phyloP scores from a whole-genome alignment of 2,329 filamentous ascomycete genomes.

The Lithohypha guttulata region DNA sequence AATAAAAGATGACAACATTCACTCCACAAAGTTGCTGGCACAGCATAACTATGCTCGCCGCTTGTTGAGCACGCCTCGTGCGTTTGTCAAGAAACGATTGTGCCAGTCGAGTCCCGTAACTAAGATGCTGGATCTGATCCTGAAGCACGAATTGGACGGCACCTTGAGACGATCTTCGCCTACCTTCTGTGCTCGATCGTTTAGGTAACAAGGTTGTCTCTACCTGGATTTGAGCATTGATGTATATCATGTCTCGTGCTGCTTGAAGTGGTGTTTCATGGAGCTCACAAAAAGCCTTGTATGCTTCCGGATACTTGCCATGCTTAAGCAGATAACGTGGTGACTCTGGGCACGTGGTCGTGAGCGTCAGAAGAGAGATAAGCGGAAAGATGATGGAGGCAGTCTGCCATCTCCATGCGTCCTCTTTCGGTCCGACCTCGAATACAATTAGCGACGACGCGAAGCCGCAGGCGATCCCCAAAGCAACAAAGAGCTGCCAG shows the following conservation, averaged over 20 bases:
- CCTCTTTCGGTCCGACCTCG: slow-evolving; percentile 39
- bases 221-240: slow-evolving; percentile 27
- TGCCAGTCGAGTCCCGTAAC: not conserved
- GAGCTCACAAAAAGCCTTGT: slow-evolving; percentile 18
- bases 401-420: not conserved
- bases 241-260: slow-evolving; percentile 23
- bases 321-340: slow-evolving; percentile 24
- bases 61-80: slow-evolving; percentile 23
- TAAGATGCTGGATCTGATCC: not conserved
- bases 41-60: slow-evolving; percentile 25
- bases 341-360: slow-evolving; percentile 6
- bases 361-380: not conserved
- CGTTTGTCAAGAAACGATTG: slow-evolving; percentile 25
- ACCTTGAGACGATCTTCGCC: not conserved
- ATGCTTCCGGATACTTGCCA: slow-evolving; percentile 20
- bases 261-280: slow-evolving; percentile 20
- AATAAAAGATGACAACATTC: slow-evolving; percentile 49
- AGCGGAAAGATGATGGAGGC: not conserved
- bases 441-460: slow-evolving; percentile 55
- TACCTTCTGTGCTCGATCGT: not conserved
- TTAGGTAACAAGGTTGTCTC: slow-evolving; percentile 16
- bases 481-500: slow-evolving; percentile 54
- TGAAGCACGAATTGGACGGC: not conserved
- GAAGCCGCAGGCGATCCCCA: slow-evolving; percentile 58
- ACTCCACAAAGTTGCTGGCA: slow-evolving; percentile 28